Evolutionary conservation across 2,329 filamentous ascomycete species (phyloP), one percentile per base, ranked within the genome.

Genomic region (Fusarium torreyae): DNA sequence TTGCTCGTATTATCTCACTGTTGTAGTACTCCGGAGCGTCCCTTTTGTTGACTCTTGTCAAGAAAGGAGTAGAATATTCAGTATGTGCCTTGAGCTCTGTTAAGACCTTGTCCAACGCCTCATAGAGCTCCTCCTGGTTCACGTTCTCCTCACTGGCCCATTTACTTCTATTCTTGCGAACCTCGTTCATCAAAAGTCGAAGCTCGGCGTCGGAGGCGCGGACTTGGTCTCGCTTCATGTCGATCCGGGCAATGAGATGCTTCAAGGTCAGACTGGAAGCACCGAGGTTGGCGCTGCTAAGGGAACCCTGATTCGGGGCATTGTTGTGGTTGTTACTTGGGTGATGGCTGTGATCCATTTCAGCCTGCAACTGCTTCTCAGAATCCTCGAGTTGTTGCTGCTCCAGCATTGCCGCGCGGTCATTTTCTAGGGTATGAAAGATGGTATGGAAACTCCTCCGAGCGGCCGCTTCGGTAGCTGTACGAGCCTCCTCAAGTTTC

Each of bases 131-230:
- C 80, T 99, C 96, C 80, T 99, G 96, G 63, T 96, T 95, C 66
- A 99, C 92, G 72, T 97, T 96, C 74, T 99, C 96, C 80, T 98
- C 96, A 78, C 92, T 98, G 5, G 96, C 95, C 96, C 96, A 99
- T 82, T 99, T 99, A 81, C 95, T 98, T 75, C 96, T 88, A 74
- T 98, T 98, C 80, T 98, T 99, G 69, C 96, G 89, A 18, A 99
- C 96, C 80, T 99, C 96, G 74, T 96, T 98, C 88, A 99, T 97
- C 61, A 99, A 83, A 50, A 92, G 93, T 63, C 96, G 90, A 63
- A 99, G 85, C 77, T 99, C 95, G 24, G 94, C 92, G 82, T 99
- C 96, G 2, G 94, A 97, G 18, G 96, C 95, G 77, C 91, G 89
- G 53, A 99, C 95, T 82, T 93, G 89, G 70, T 94, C 91, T 75